These are phyloP conservation scores for Calonectria naviculata DNA, from an alignment of 2,329 filamentous ascomycete species.

Conservation along the genomic window DNA sequence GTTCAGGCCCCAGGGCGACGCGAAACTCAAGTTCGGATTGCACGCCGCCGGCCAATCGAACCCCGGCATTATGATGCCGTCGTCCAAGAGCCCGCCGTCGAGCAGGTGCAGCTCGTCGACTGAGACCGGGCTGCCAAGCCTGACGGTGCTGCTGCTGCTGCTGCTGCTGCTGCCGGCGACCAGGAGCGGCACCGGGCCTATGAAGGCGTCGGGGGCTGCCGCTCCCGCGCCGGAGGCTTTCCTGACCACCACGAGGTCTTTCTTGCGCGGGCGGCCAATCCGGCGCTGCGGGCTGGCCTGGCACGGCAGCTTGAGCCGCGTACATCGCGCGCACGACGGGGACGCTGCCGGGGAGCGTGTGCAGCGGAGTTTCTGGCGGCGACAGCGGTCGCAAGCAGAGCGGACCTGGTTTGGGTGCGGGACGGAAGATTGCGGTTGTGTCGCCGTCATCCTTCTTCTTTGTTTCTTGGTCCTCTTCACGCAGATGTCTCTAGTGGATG, in stretches of 20 bases:
- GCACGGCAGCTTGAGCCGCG: conserved; percentile 42
- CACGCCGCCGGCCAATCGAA: conserved; percentile 26
- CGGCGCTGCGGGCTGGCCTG: conserved; percentile 43
- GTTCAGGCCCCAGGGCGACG: conserved; percentile 21
- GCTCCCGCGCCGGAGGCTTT: conserved; percentile 14
- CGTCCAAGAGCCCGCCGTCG: conserved; percentile 28
- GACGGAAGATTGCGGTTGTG: neutral
- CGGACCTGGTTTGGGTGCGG: conserved; percentile 47
- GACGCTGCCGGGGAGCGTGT: conserved; percentile 35
- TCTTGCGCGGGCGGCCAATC: conserved; percentile 44
- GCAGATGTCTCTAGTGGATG: neutral
- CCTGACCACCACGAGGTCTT: conserved; percentile 22
- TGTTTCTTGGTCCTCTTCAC: neutral
- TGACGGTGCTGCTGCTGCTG: no score
- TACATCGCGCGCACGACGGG: conserved; percentile 42
- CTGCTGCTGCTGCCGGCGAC: neutral
- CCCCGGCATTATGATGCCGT: conserved; percentile 6
- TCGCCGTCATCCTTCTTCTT: conserved; percentile 17
- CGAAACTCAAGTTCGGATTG: conserved; percentile 5
- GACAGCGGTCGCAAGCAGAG: conserved; percentile 47
- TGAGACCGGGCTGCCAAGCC: neutral
- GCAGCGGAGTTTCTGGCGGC: conserved; percentile 47
- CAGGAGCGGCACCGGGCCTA: neutral
- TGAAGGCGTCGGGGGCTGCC: neutral
- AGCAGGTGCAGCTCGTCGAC: conserved; percentile 28